Evolutionary conservation across 306 rosid genomes (phyloP).

Genomic region (Corylus americana): DNA sequence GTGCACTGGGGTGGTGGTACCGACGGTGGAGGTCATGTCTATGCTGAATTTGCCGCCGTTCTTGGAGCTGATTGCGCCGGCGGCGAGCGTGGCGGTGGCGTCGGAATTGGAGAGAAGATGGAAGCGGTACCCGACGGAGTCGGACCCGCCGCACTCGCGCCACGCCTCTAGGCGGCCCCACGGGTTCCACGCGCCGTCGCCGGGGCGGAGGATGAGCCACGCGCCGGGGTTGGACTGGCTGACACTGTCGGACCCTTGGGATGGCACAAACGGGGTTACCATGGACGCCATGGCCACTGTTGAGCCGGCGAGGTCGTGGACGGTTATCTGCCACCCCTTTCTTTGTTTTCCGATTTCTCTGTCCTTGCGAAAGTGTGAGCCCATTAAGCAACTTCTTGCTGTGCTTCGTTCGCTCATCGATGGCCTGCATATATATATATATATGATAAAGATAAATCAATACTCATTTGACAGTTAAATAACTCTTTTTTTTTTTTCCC

Average conservation of each 20-base stretch:
- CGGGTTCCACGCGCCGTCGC: constrained; percentile 63
- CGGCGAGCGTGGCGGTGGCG: constrained; percentile 50
- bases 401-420: constrained; percentile 26
- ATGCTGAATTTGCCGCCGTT: constrained; percentile 60
- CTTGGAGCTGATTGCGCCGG: constrained; percentile 43
- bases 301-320: constrained; percentile 75
- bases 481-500: too few relatives aligned
- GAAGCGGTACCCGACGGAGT: constrained; percentile 59
- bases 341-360: constrained; percentile 53
- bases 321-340: constrained; percentile 69
- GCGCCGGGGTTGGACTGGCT: constrained; percentile 71
- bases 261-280: constrained; percentile 73
- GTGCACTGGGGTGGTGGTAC: constrained; percentile 64
- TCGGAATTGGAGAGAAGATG: constrained; percentile 46
- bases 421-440: neutral
- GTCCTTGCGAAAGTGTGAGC: constrained; percentile 44
- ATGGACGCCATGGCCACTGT: constrained; percentile 70
- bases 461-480: too few relatives aligned
- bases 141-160: constrained; percentile 67
- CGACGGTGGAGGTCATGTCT: constrained; percentile 45
- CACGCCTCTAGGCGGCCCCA: constrained; percentile 78
- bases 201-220: constrained; percentile 70
- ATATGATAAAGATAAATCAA: too few relatives aligned
- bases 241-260: constrained; percentile 64
- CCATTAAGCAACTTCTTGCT: constrained; percentile 64